phyloP scores from a whole-genome alignment of 352 stramenopile species.

The Phytopythium vexans region DNA sequence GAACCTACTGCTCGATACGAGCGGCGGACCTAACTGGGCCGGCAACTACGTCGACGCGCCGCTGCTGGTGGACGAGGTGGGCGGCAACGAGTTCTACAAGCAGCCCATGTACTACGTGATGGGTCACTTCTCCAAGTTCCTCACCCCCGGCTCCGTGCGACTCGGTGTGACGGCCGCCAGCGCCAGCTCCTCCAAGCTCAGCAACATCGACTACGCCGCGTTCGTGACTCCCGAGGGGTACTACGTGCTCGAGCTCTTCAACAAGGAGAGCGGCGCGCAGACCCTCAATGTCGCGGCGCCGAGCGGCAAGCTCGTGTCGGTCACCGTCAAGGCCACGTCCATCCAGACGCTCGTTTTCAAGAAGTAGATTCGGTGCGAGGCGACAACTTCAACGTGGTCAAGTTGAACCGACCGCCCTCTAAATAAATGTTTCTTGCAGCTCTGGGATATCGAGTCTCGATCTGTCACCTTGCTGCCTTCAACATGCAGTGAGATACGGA shows the following conservation, averaged over 20 bases:
- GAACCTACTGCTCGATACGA: conserved; percentile 59
- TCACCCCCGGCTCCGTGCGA: conserved; percentile 41
- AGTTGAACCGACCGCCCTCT: too few species aligned
- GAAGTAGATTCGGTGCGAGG: conserved; percentile 7
- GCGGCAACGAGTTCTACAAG: conserved; percentile 54
- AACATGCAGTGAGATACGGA: too few species aligned
- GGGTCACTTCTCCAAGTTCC: conserved; percentile 62
- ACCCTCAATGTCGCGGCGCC: conserved; percentile 39
- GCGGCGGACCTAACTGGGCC: conserved; percentile 47
- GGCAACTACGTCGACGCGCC: conserved; percentile 50
- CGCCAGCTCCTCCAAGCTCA: conserved; percentile 15
- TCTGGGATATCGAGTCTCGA: too few species aligned
- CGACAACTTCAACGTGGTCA: too few species aligned
- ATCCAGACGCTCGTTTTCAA: conserved; percentile 48
- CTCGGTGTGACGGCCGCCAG: conserved; percentile 15
- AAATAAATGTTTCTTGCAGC: too few species aligned
- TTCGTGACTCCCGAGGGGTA: conserved; percentile 22
- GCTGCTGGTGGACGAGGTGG: conserved; percentile 45
- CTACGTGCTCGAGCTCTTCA: conserved; percentile 27
- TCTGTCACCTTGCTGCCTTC: too few species aligned
- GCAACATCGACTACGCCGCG: conserved; percentile 18
- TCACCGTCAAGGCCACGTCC: conserved; percentile 30
- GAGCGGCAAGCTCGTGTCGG: conserved; percentile 30
- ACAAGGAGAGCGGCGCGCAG: conserved; percentile 29
- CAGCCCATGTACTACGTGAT: conserved; percentile 74